Evolutionary conservation across 345 rosid species (phyloP).

Genomic region (Eucalyptus tenuipes): DNA sequence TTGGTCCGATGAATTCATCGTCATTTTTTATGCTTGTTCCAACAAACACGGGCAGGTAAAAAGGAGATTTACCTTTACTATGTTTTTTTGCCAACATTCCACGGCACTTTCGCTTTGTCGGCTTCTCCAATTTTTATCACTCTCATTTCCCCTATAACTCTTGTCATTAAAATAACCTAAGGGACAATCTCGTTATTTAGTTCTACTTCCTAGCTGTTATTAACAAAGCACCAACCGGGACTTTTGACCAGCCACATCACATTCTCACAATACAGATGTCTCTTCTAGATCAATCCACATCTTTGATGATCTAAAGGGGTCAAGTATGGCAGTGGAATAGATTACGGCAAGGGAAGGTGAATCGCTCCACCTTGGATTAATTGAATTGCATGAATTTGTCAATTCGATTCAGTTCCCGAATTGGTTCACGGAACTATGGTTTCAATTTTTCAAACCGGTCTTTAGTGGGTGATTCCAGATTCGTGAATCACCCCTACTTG

Average conservation of each 20-base stretch:
- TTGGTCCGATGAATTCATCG: too few species aligned
- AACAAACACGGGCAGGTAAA: too few species aligned
- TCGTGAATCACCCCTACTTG: too few species aligned
- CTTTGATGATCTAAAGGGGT: background rate
- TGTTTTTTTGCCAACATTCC: background rate
- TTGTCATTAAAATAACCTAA: background rate
- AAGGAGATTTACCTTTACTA: background rate
- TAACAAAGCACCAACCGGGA: background rate
- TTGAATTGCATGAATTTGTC: background rate
- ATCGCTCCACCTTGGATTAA: background rate
- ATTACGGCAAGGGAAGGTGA: background rate
- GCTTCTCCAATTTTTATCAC: background rate
- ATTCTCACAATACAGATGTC: background rate
- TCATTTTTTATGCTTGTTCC: too few species aligned
- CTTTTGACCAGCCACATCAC: background rate
- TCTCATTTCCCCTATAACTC: accelerated
- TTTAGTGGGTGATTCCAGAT: too few species aligned
- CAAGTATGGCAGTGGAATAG: background rate
- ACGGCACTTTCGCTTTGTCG: background rate
- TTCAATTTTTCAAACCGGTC: accelerated
- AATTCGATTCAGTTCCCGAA: accelerated
- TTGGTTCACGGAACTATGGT: accelerated
- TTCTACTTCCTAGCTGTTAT: background rate
- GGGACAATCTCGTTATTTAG: background rate
- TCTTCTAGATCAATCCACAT: background rate